Percentiles rank a stretch among this genome's conserved stretches.
phyloP scores from a whole-genome alignment of 306 rosid genomes.

The Trichosanthes cucumerina region DNA sequence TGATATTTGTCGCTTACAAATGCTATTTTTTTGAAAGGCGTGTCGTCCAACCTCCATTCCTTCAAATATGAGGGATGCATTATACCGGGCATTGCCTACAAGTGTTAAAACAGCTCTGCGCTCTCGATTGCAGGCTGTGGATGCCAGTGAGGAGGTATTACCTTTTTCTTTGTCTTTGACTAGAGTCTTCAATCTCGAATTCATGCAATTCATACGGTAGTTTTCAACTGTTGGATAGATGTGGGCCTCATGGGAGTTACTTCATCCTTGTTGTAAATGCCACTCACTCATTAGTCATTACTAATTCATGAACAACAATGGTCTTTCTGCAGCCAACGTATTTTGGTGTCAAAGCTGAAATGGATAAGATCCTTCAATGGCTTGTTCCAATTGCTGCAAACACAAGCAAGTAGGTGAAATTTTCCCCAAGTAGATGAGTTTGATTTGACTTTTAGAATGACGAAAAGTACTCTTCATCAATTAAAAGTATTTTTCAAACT shows the following conservation, averaged over 20 bases:
- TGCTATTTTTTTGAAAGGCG: conserved; percentile 34
- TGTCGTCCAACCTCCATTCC: conserved; percentile 70
- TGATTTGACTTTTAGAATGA: not conserved
- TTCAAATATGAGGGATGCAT: conserved; percentile 65
- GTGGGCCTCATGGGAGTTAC: not conserved
- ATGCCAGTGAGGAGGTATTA: conserved; percentile 52
- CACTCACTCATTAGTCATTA: not conserved
- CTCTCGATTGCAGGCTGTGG: conserved; percentile 42
- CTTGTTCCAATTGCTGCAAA: conserved; percentile 71
- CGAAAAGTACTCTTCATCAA: not conserved
- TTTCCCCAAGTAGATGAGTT: not conserved
- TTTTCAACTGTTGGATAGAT: not conserved
- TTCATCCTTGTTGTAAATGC: not conserved
- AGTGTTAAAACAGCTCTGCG: conserved; percentile 62
- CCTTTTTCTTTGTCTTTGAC: not conserved
- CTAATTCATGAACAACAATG: not conserved
- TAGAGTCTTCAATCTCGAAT: not conserved
- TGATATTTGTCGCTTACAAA: not conserved
- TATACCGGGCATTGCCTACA: conserved; percentile 67
- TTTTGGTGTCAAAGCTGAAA: conserved; percentile 51
- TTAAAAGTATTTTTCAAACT: not conserved
- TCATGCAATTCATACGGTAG: not conserved
- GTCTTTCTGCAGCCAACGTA: conserved; percentile 41
- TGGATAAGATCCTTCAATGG: conserved; percentile 74
- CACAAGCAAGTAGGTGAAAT: conserved; percentile 53